A percentile compares a stretch with the other conserved stretches of the same genome.
phyloP scores from a whole-genome alignment of 495 filamentous ascomycete genomes.

The Hypomontagnella monticulosa region DNA sequence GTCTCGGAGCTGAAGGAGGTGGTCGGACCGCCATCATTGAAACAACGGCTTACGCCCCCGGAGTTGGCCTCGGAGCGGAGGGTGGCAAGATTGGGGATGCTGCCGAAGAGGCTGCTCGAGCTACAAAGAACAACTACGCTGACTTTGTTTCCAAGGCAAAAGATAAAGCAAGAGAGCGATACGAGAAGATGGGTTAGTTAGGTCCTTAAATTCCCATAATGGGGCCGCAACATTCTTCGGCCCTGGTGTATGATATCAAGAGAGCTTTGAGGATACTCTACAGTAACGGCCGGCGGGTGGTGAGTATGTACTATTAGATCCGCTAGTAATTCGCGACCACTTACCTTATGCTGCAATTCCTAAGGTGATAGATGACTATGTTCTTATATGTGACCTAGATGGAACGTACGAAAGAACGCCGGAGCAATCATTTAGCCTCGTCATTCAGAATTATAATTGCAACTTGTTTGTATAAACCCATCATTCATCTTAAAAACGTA shows the following conservation, averaged over 20 bases:
- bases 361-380: too few relatives aligned
- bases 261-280: too few relatives aligned
- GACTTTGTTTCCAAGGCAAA: constrained; percentile 83
- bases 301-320: too few relatives aligned
- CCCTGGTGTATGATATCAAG: not conserved
- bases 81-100: constrained; percentile 88
- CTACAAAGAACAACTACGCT: constrained; percentile 72
- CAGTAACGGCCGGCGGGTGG: too few relatives aligned
- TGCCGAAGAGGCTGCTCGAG: constrained; percentile 76
- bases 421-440: too few relatives aligned
- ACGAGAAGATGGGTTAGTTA: constrained; percentile 66
- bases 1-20: constrained; percentile 80
- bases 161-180: constrained; percentile 82
- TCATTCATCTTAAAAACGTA: too few relatives aligned
- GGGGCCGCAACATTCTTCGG: not conserved
- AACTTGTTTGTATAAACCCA: too few relatives aligned
- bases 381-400: too few relatives aligned
- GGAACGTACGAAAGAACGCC: too few relatives aligned
- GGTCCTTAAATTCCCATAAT: not conserved
- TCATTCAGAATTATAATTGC: too few relatives aligned
- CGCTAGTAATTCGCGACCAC: too few relatives aligned
- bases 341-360: too few relatives aligned
- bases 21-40: constrained; percentile 81
- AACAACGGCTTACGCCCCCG: constrained; percentile 80
- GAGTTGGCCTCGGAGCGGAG: constrained; percentile 86